Base-by-base conservation (phyloP, 2,329 filamentous ascomycete genomes). In the Alternaria postmessia region DNA sequence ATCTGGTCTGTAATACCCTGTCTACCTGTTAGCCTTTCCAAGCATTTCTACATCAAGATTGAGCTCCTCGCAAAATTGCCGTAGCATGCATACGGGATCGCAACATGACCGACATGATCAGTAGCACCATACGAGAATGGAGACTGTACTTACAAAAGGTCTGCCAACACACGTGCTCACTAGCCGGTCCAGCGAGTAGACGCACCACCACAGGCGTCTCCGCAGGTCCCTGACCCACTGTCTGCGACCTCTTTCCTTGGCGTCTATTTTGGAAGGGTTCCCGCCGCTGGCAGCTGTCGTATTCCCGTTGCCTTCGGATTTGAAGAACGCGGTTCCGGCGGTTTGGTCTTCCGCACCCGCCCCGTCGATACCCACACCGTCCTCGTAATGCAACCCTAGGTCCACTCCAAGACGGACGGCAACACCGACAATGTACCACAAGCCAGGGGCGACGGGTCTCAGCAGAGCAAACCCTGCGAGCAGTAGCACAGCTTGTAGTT, bases 351-450 rank as follows among this genome's bases (percentile, higher is more conserved):
- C 75, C 56, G 73, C 68, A 36, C 62, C 71, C 78, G 62, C 71
- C 8, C 84, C 83, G 26, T 87, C 84, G 44, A 91, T 83, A 26
- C 88, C 87, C 36, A 88, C 89, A 22, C 92, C 93, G 68, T 97
- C 94, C 77, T 98, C 95, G 67, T 94, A 93, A 77, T 98, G 94
- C 28, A 98, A 82, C 9, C 95, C 95, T 2, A 98, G 84, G 76
- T 98, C 95, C 22, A 98, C 91, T 7, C 93, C 94, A 53, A 98
- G 80, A 38, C 95, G 89, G 61, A 96, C 91, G 6, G 94, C 94
- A 43, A 97, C 94, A 11, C 95, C 95, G 61, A 96, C 92, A 63
- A 98, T 98, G 79, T 98, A 98, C 94, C 94, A 98, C 44, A 98
- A 82, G 14, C 95, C 95, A 0, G 94, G 94, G 1, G 94, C 93